Evolutionary conservation across 331 rosid species (phyloP), one percentile per base, ranked within the genome.

Genomic region (Rosa hybrid): DNA sequence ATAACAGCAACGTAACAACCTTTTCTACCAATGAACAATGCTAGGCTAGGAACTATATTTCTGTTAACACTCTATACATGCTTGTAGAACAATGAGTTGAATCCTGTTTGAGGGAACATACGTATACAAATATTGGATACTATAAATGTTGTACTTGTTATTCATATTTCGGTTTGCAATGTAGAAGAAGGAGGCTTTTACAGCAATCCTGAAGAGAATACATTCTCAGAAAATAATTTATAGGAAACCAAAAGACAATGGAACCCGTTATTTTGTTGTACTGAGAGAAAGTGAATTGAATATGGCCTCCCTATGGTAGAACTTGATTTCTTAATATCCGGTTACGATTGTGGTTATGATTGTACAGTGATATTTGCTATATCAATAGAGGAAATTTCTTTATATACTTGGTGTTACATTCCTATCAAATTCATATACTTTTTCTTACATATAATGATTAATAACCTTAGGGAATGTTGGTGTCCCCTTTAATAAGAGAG

Each of bases 171-270:
- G 20, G 56, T 50, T 34, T 34, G 39, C 39, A 34, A 50, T 86
- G 89, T 90, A 94, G 98, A 97, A 94, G 76, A 91, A 94, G 85
- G 77, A 81, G 64, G 97, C 94, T 6, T 94, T 94, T 91, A 96
- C 98, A 0, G 92, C 84, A 25, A 90, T 91, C 74, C 91, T 94
- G 68, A 88, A 88, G 90, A 87, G 92, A 87, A 94, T 94, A 7
- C 56, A 1, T 4, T 50, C 56, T 50, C 20, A 50, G 56, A 14
- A 14, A 50, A 50, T 2, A 14, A 50, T 50, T n/a, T 94, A 97
- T 0, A 92, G 88, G 89, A 94, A 90, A 84, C 94, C 91, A 84
- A 92, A 89, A 81, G 85, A 87, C 7, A 88, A 86, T 7, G 93
- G 93, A 34, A 73, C 97, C 54, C 86, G 82, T 78, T 94, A 48